Evolutionary conservation across 2,329 filamentous ascomycete species (phyloP).

Genomic region (Neopestalotiopsis sp.): DNA sequence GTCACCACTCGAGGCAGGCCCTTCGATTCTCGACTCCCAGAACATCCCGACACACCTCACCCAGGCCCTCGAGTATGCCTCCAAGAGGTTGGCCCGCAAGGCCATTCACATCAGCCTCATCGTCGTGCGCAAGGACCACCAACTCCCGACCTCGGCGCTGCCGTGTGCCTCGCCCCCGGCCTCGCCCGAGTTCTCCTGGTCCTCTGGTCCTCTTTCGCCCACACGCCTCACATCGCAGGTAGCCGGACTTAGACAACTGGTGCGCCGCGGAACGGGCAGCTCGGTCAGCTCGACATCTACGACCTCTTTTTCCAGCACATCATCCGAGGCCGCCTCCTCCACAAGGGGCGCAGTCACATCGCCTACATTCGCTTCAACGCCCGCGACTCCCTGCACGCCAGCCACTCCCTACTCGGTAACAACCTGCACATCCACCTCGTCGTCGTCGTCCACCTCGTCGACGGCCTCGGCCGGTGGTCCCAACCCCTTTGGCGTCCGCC

Average conservation of each 20-base stretch:
- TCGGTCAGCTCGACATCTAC: conserved; percentile 27
- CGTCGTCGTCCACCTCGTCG: conserved; percentile 20
- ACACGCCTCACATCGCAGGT: conserved; percentile 39
- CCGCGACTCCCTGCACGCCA: conserved; percentile 55
- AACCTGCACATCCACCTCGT: conserved; percentile 40
- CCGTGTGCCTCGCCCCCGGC: conserved; percentile 33
- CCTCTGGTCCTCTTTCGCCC: conserved; percentile 34
- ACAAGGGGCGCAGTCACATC: conserved; percentile 36
- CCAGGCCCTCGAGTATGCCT: conserved; percentile 63
- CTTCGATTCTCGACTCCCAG: conserved; percentile 62
- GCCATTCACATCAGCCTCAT: conserved; percentile 62
- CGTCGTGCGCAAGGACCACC: conserved; percentile 61
- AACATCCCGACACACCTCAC: conserved; percentile 61
- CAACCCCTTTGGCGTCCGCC: conserved; percentile 52
- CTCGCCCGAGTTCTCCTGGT: conserved; percentile 26
- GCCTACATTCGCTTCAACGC: conserved; percentile 40
- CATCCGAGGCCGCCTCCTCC: conserved; percentile 26
- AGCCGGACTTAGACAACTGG: conserved; percentile 44
- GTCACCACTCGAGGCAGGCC: conserved; percentile 66
- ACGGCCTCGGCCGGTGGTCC: conserved; percentile 30
- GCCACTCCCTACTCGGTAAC: conserved; percentile 42
- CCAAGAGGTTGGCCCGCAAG: conserved; percentile 60
- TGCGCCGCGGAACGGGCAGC: conserved; percentile 43
- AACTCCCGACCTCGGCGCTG: conserved; percentile 50
- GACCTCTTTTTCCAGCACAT: conserved; percentile 25